Percentiles rank a stretch among this genome's conserved stretches.
phyloP scores from a whole-genome alignment of 2,329 filamentous ascomycete species.

The Cladosporium sp. region DNA sequence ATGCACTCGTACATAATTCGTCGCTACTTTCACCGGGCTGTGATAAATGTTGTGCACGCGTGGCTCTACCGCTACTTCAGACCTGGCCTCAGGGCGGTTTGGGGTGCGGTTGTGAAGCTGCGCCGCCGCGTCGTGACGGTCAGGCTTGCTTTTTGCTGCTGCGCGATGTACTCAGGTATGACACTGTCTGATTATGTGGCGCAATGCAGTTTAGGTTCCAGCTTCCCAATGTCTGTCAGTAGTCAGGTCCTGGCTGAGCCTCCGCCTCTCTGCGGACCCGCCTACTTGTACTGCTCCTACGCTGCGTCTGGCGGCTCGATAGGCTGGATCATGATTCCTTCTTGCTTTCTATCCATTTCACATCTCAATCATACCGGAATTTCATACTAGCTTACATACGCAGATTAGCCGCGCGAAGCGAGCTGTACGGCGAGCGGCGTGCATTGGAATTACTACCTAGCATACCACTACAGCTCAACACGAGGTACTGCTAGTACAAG shows the following conservation, averaged over 20 bases:
- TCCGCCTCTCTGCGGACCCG: neutral
- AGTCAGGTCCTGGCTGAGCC: neutral
- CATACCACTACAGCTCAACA: neutral
- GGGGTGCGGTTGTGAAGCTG: neutral
- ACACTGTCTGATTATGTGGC: neutral
- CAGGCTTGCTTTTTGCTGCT: neutral
- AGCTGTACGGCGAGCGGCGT: neutral
- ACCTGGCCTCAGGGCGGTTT: neutral
- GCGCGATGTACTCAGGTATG: neutral
- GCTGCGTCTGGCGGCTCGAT: neutral
- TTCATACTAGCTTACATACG: neutral
- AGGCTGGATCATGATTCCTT: too few relatives aligned
- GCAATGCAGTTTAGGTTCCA: neutral
- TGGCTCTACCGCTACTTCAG: slow-evolving; percentile 4
- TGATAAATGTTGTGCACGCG: neutral
- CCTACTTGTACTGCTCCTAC: neutral
- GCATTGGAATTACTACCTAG: neutral
- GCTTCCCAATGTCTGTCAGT: neutral
- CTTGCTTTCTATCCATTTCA: too few relatives aligned
- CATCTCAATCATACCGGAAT: too few relatives aligned
- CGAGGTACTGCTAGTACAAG: neutral
- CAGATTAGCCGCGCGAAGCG: neutral
- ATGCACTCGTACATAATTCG: neutral
- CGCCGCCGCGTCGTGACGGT: neutral
- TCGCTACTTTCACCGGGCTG: neutral